Percentiles rank a stretch among this genome's conserved stretches.
These are phyloP conservation scores for Lentinula lateritia DNA, from an alignment of 768 basidiomycete species.

Conservation along the genomic window DNA sequence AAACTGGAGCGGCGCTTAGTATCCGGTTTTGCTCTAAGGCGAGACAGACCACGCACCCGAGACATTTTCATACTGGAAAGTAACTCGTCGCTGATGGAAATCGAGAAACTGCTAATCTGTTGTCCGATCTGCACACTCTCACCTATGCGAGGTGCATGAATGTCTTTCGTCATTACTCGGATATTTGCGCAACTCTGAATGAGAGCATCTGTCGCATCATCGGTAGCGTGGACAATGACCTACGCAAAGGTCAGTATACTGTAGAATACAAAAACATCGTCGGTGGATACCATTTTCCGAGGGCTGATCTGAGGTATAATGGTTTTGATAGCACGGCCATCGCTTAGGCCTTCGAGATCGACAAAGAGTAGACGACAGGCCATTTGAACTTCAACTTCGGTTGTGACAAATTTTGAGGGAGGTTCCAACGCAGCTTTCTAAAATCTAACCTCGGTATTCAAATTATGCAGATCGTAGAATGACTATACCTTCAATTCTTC, in stretches of 20 bases:
- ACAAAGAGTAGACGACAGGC: constrained; percentile 86
- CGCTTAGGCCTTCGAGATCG: constrained; percentile 95
- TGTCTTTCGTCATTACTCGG: constrained; percentile 88
- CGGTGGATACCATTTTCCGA: constrained; percentile 71
- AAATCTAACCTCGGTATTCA: constrained; percentile 9
- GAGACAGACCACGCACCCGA: constrained; percentile 47
- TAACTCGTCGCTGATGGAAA: constrained; percentile 88
- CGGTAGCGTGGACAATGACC: constrained; percentile 85
- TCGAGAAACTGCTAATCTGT: constrained; percentile 90
- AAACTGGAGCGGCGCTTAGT: constrained; percentile 46
- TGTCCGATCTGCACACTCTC: constrained; percentile 90
- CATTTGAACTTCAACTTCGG: constrained; percentile 70
- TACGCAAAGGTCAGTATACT: constrained; percentile 21
- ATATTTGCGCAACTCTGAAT: constrained; percentile 79
- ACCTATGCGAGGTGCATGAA: constrained; percentile 71
- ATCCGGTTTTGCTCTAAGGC: neutral
- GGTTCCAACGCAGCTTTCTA: constrained; percentile 77
- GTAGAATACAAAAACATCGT: neutral
- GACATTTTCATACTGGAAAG: constrained; percentile 80
- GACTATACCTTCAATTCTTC: constrained; percentile 71
- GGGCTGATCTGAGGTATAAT: constrained; percentile 97
- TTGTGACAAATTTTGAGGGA: constrained; percentile 86
- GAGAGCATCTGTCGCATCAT: constrained; percentile 62
- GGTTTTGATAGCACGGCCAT: constrained; percentile 94
- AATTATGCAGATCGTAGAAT: neutral